A percentile compares a stretch with the other conserved stretches of the same genome.
Conservation (phyloP, 805 yeast genomes). For the Saturnispora zaruensis region DNA sequence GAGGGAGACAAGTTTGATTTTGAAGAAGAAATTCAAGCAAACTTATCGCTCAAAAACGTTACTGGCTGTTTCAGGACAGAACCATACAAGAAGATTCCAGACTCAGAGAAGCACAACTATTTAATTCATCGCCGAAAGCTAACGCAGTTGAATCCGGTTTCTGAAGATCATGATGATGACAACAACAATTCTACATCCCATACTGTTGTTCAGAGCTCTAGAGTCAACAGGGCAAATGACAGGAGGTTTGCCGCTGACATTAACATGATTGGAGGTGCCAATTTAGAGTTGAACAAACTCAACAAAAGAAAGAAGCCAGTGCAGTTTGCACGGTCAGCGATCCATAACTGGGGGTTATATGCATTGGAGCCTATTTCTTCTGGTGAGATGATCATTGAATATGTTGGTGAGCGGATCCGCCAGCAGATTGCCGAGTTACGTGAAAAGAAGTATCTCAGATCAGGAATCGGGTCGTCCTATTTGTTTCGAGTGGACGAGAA, state of each 20-base stretch:
- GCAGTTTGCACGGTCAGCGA: constrained; percentile 93
- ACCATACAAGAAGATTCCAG: constrained; percentile 68
- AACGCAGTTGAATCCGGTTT: constrained; percentile 60
- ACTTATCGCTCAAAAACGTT: constrained; percentile 29
- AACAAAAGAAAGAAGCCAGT: constrained; percentile 89
- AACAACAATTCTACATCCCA: constrained; percentile 18
- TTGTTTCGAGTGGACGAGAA: constrained; percentile 87
- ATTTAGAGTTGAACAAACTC: constrained; percentile 75
- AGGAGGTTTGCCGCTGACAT: constrained; percentile 87
- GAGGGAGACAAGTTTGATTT: constrained; percentile 23
- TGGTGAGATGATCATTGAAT: constrained; percentile 94
- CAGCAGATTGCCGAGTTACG: constrained; percentile 92
- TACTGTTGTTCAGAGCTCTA: constrained; percentile 54
- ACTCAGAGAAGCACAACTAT: constrained; percentile 62
- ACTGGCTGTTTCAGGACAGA: constrained; percentile 63
- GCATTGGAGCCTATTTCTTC: constrained; percentile 95
- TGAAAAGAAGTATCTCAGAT: constrained; percentile 73
- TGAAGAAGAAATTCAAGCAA: constrained; percentile 22
- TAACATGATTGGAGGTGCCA: constrained; percentile 74
- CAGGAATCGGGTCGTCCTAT: constrained; percentile 94
- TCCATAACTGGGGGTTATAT: constrained; percentile 96
- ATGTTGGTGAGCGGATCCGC: constrained; percentile 90
- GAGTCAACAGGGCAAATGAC: constrained; percentile 79
- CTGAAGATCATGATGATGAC: constrained; percentile 44
- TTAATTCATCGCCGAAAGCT: constrained; percentile 72